Evolutionary conservation across 78 protist genomes (phyloP), one percentile per base, ranked within the genome.

Genomic region (Salpingoeca rosetta): DNA sequence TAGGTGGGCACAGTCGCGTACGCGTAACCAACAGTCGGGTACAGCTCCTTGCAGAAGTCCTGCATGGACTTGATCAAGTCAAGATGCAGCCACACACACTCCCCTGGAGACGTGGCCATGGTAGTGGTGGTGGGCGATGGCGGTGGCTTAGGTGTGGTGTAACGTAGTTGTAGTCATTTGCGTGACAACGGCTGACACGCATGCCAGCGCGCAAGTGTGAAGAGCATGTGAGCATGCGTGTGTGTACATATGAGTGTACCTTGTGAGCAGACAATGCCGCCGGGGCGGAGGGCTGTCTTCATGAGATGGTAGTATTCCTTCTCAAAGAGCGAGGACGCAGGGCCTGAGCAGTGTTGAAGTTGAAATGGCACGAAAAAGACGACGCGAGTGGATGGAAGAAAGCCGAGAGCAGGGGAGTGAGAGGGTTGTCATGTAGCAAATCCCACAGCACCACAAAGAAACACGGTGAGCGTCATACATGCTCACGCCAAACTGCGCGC

Each of bases 231-330:
- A n/a, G n/a, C n/a, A n/a, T n/a, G n/a, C n/a, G n/a, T n/a, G n/a
- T n/a, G n/a, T n/a, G n/a, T n/a, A n/a, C n/a, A n/a, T n/a, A n/a
- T 51, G 65, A 51, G 7, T 17, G 17, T 41, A 77, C 81, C 88
- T 86, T 97, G 98, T 41, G 94, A 73, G 84, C 95, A 93, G 45
- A 95, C 72, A 72, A 95, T 79, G 74, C 97, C 98, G 36, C 92
- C 94, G 37, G 88, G 88, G 40, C 88, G 84, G 44, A 96, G 88
- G 31, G 96, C 93, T 11, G 36, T 31, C 72, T 85, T 41, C 44
- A 92, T 42, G 3, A 81, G 31, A 43, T 44, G 83, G 88, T 90
- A 96, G 88, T 91, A 96, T 41, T 85, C 89, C 65, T 84, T 83
- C 37, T 83, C 92, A 84, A 93, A 96, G 40, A 96, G 89, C 24